These are phyloP conservation scores for Ramalina peruviana DNA, from an alignment of 495 filamentous ascomycete genomes.

Conservation along the genomic window DNA sequence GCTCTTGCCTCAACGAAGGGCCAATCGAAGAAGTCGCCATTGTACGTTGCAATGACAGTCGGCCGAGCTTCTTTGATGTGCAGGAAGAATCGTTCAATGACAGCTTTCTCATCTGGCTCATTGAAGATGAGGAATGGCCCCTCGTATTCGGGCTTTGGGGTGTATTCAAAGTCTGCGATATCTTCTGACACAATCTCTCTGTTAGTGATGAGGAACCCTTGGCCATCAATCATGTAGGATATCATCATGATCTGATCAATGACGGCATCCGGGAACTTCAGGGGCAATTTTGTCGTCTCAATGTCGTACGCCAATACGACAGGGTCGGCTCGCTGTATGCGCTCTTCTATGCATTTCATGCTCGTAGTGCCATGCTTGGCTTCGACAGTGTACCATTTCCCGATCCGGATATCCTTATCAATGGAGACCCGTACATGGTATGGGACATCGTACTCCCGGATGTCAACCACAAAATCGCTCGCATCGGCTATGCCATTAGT, in stretches of 20 bases:
- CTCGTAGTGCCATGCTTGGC: constrained; percentile 79
- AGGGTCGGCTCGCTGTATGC: constrained; percentile 77
- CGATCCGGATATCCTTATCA: constrained; percentile 86
- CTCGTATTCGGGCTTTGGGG: constrained; percentile 87
- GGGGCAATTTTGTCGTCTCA: constrained; percentile 87
- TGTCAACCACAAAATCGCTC: constrained; percentile 96
- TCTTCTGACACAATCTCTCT: constrained; percentile 96
- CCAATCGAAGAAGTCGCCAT: constrained; percentile 99
- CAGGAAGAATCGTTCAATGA: constrained; percentile 85
- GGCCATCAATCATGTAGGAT: constrained; percentile 99
- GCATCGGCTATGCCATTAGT: constrained; percentile 70
- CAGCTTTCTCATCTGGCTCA: constrained; percentile 78
- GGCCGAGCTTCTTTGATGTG: constrained; percentile 91
- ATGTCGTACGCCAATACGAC: constrained; percentile 98
- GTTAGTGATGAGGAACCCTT: constrained; percentile 96
- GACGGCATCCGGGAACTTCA: constrained; percentile 95
- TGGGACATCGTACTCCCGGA: constrained; percentile 96
- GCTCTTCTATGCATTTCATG: constrained; percentile 74
- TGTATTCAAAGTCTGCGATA: constrained; percentile 97
- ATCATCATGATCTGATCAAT: constrained; percentile 99
- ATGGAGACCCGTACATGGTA: constrained; percentile 99
- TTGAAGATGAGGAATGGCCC: constrained; percentile 97
- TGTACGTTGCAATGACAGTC: constrained; percentile 96
- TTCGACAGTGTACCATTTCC: constrained; percentile 94
- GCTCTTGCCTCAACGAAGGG: constrained; percentile 92